Evolutionary conservation across 768 basidiomycete genomes (phyloP).

Genomic region (Rhizopogon salebrosus): DNA sequence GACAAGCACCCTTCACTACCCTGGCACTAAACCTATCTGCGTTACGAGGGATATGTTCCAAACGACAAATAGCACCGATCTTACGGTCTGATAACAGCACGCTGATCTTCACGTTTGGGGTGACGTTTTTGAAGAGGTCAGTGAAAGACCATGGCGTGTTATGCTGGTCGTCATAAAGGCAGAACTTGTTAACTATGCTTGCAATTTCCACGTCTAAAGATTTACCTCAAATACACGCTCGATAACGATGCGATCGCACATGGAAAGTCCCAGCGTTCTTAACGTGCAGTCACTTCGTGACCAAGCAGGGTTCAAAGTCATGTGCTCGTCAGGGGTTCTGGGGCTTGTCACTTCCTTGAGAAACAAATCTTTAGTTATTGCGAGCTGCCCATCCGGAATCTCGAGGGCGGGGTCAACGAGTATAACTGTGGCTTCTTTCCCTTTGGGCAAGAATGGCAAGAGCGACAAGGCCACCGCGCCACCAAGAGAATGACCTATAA

Average conservation of each 20-base stretch:
- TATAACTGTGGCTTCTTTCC: conserved; percentile 3
- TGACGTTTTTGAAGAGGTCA: not conserved
- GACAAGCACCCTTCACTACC: conserved; percentile 11
- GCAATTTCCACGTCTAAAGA: not conserved
- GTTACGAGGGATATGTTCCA: conserved; percentile 7
- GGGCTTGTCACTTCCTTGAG: not conserved
- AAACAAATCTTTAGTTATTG: not conserved
- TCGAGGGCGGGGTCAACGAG: conserved; percentile 10
- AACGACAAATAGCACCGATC: not conserved
- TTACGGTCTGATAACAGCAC: conserved; percentile 17
- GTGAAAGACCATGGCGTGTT: conserved; percentile 19
- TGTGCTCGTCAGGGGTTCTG: not conserved
- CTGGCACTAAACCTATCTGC: not conserved
- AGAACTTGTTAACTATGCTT: not conserved
- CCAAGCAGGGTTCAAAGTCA: conserved; percentile 12
- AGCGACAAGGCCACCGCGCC: conserved; percentile 8
- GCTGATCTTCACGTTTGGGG: conserved; percentile 11
- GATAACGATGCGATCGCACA: conserved; percentile 1
- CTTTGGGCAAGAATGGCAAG: conserved; percentile 8
- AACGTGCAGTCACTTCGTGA: conserved; percentile 3
- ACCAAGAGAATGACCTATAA: conserved; percentile 18
- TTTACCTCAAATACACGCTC: not conserved
- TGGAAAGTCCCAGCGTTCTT: not conserved
- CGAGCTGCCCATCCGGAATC: not conserved
- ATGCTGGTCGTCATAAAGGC: not conserved